These are phyloP conservation scores for Colletotrichum eremochloae DNA, from an alignment of 2,329 filamentous ascomycete species.

Conservation along the genomic window DNA sequence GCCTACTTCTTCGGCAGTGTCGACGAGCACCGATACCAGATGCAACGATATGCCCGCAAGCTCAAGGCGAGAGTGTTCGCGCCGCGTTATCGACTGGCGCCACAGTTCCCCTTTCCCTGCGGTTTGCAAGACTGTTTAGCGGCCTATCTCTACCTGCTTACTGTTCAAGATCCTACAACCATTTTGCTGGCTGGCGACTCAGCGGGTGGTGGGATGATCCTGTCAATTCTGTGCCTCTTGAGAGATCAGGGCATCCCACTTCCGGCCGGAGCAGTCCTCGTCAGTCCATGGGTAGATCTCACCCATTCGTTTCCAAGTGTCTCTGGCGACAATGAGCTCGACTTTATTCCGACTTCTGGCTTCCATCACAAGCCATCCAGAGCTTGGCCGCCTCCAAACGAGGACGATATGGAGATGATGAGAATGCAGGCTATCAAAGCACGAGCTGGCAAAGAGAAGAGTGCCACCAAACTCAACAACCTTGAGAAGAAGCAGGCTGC, in stretches of 20 bases:
- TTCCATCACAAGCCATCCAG: constrained; percentile 92
- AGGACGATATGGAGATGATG: constrained; percentile 75
- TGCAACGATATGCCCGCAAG: constrained; percentile 95
- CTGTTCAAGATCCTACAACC: constrained; percentile 80
- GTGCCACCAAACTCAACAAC: constrained; percentile 43
- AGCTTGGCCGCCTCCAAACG: constrained; percentile 93
- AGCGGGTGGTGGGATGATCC: constrained; percentile 90
- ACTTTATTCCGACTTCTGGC: constrained; percentile 90
- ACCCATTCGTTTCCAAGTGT: constrained; percentile 96
- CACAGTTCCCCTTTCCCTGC: constrained; percentile 96
- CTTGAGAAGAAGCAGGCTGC: constrained; percentile 52
- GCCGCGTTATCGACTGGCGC: constrained; percentile 87
- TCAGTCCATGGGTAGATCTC: constrained; percentile 96
- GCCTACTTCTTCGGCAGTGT: constrained; percentile 97
- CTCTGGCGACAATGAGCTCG: constrained; percentile 76
- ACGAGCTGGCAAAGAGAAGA: constrained; percentile 44
- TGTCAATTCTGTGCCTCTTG: constrained; percentile 83
- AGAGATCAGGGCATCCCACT: constrained; percentile 87
- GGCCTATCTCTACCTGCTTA: constrained; percentile 86
- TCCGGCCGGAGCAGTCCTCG: constrained; percentile 89
- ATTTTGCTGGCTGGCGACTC: constrained; percentile 94
- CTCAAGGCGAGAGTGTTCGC: constrained; percentile 91
- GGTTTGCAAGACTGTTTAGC: constrained; percentile 91
- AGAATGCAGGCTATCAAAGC: constrained; percentile 64
- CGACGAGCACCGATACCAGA: constrained; percentile 97